Conservation (phyloP, 345 rosid genomes). For the Anastatica hierochuntica region DNA sequence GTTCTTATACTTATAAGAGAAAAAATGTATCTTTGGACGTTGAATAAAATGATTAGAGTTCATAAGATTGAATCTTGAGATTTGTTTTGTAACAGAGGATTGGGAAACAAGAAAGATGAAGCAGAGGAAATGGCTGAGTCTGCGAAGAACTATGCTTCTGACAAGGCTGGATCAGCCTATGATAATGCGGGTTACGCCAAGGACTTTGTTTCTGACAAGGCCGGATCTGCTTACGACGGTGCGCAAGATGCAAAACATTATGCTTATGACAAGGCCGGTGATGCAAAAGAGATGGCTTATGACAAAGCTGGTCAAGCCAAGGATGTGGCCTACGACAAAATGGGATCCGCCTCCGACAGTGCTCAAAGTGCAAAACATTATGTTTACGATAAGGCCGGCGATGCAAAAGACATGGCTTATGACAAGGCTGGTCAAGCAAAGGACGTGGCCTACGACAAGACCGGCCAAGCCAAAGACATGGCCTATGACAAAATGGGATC, state of each 20-base stretch:
- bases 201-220: constrained; percentile 9
- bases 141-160: constrained; percentile 5
- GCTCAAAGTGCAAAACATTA: constrained; percentile 7
- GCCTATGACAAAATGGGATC: constrained; percentile 19
- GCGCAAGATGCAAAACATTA: no score
- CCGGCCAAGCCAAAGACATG: constrained; percentile 11
- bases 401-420: constrained; percentile 2
- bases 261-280: constrained; percentile 16
- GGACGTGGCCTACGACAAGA: constrained; percentile 17
- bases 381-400: constrained; percentile 18
- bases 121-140: constrained; percentile 11
- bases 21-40: no score
- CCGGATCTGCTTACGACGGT: constrained; percentile 22
- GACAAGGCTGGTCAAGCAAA: neutral
- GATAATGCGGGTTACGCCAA: constrained; percentile 13
- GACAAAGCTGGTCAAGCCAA: neutral
- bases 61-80: no score
- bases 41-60: no score
- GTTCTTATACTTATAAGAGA: no score
- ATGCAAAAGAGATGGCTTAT: constrained; percentile 12
- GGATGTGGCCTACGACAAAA: neutral
- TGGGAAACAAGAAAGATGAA: constrained; percentile 19
- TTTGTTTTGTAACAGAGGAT: constrained; percentile 1
- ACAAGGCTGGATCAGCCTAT: constrained; percentile 26
- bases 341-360: neutral